phyloP scores from a whole-genome alignment of 1,284 basidiomycete genomes.

The Cryptococcus sp. region DNA sequence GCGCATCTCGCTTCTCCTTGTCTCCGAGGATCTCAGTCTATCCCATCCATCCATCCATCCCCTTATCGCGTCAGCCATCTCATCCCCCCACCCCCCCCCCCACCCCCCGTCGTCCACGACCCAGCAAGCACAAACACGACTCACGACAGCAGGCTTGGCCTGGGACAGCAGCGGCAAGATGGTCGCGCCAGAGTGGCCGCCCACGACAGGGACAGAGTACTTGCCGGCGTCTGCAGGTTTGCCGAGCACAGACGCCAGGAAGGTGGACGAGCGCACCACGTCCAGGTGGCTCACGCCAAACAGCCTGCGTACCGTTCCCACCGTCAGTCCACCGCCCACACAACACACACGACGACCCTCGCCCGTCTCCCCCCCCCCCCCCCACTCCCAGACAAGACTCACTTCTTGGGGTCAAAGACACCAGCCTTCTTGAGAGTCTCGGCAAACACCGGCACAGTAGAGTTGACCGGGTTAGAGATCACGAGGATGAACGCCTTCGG shows the following conservation, averaged over 20 bases:
- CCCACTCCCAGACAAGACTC: constrained; percentile 15
- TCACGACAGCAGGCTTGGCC: constrained; percentile 51
- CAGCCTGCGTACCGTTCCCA: constrained; percentile 35
- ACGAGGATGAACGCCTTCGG: constrained; percentile 90
- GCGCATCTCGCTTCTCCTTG: constrained; percentile 60
- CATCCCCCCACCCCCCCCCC: too few species aligned
- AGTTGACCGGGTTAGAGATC: constrained; percentile 84
- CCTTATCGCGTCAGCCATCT: constrained; percentile 1
- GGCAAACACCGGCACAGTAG: constrained; percentile 94
- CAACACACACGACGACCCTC: too few species aligned
- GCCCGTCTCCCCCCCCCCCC: not conserved
- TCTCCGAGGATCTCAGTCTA: constrained; percentile 51
- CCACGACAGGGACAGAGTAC: constrained; percentile 79
- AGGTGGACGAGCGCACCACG: constrained; percentile 90
- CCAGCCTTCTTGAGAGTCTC: constrained; percentile 89
- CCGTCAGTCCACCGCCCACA: not conserved
- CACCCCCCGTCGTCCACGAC: too few species aligned
- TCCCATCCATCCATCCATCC: too few species aligned
- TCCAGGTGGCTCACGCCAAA: constrained; percentile 94
- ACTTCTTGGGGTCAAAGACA: constrained; percentile 78
- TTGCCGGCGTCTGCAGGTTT: constrained; percentile 61
- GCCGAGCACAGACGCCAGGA: constrained; percentile 73
- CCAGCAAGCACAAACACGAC: constrained; percentile 10
- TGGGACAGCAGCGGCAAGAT: constrained; percentile 95
- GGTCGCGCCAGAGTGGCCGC: constrained; percentile 93